Evolutionary conservation across 495 filamentous ascomycete species (phyloP).

Genomic region (Penicillium bialowiezense): DNA sequence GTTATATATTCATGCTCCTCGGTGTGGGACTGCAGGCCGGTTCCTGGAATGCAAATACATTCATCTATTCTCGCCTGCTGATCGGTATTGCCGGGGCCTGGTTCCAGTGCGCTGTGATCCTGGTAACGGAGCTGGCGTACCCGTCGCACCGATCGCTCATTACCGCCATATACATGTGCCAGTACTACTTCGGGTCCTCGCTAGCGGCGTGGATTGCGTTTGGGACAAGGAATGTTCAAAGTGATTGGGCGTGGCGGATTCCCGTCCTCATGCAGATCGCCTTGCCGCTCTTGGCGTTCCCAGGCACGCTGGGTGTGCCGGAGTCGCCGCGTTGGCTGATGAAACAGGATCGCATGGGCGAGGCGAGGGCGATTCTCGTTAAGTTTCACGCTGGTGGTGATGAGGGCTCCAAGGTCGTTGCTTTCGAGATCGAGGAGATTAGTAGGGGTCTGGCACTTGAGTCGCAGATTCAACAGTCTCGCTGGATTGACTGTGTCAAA

Average conservation of each 20-base stretch:
- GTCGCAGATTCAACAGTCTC: background rate
- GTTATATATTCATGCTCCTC: background rate
- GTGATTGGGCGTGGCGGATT: constrained; percentile 41
- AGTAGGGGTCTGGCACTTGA: background rate
- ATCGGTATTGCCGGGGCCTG: constrained; percentile 23
- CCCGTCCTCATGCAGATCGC: constrained; percentile 59
- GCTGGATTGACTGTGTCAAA: constrained; percentile 4
- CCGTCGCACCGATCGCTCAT: constrained; percentile 58
- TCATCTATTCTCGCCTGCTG: constrained; percentile 3
- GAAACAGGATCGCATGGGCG: constrained; percentile 44
- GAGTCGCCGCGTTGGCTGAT: constrained; percentile 32
- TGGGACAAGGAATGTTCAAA: constrained; percentile 17
- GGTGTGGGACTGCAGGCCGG: constrained; percentile 6
- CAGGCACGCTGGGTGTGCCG: constrained; percentile 28
- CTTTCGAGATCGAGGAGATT: constrained; percentile 5
- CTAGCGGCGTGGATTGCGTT: constrained; percentile 28
- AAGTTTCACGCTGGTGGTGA: constrained; percentile 52
- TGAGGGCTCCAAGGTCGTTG: background rate
- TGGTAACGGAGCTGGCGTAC: constrained; percentile 59
- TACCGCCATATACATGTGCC: constrained; percentile 57
- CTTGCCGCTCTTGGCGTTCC: constrained; percentile 32
- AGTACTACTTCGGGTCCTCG: constrained; percentile 41
- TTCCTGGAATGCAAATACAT: background rate
- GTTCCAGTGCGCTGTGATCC: constrained; percentile 51
- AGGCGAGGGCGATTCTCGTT: constrained; percentile 42